Evolutionary conservation across 2,329 filamentous ascomycete genomes (phyloP), one percentile per base, ranked within the genome.

Genomic region (Cercospora sesami): DNA sequence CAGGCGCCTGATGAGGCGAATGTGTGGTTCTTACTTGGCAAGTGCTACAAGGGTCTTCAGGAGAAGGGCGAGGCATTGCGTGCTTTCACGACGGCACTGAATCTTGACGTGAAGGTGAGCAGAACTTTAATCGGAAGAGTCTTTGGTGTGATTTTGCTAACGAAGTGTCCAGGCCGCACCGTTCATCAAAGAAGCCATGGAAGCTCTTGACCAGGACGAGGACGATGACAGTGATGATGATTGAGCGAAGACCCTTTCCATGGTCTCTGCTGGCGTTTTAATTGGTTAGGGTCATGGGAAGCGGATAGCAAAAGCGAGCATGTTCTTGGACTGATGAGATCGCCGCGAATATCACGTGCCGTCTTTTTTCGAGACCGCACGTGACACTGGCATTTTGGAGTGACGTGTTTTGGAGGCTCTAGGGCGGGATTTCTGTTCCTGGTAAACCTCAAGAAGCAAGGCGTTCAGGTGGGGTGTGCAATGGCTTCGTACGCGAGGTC

Each of bases 141-240:
- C n/a, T 39, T 14, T 64, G 42, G 42, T 33, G 16, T 66, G 61
- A 8, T 53, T 26, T 14, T 4, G 67, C 76, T 45, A 36, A 64
- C 51, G 9, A 14, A 30, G 7, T 58, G 2, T 48, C 10, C 48
- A 97, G 94, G 93, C 94, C 74, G 93, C 92, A 72, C 90, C 92
- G 71, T 91, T 93, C 79, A 97, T 99, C 80, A 99, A 98, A 81
- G 93, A 97, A 78, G 93, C 93, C 18, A 97, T 99, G 82, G 94
- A 98, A 82, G 90, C 90, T 74, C 86, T 98, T 4, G 74, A 75
- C 58, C 73, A 76, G 21, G 73, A 75, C 14, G 73, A 75, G 33
- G 75, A 75, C 8, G 72, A 75, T n/a, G 71, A 68, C 28, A 73
- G 74, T 21, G 74, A 75, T 30, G 75, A 75, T 64, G 62, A 64